Evolutionary conservation across 2,329 filamentous ascomycete genomes (phyloP).

Genomic region (Coniella lustricola): DNA sequence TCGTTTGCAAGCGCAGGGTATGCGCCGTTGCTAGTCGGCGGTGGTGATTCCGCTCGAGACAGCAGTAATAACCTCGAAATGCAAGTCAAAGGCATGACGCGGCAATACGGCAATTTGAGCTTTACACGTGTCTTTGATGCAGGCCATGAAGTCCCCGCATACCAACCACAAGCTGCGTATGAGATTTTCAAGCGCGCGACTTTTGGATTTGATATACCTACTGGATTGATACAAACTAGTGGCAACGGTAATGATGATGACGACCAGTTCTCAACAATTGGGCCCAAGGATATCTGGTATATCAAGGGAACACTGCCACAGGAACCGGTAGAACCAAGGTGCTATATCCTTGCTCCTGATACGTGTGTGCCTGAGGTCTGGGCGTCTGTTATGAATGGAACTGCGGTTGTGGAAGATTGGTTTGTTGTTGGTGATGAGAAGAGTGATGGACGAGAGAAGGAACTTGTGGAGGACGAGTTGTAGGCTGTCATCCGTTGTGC

Average conservation of each 20-base stretch:
- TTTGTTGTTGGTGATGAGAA: conserved; percentile 15
- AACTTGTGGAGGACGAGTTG: not conserved
- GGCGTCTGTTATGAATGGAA: conserved; percentile 15
- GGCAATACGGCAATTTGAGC: conserved; percentile 60
- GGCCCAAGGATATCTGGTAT: conserved; percentile 13
- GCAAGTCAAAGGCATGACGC: conserved; percentile 53
- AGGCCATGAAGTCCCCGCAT: conserved; percentile 49
- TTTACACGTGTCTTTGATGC: conserved; percentile 53
- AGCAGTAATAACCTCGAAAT: conserved; percentile 29
- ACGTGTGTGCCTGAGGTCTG: conserved; percentile 17
- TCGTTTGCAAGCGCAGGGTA: conserved; percentile 52
- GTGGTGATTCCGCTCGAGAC: no score
- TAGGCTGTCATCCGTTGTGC: not conserved
- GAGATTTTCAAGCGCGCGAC: conserved; percentile 41
- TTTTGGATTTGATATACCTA: conserved; percentile 14
- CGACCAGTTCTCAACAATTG: conserved; percentile 9
- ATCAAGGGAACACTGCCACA: conserved; percentile 13
- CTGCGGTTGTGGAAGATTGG: conserved; percentile 17
- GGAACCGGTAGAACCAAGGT: conserved; percentile 11
- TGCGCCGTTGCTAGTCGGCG: conserved; percentile 45
- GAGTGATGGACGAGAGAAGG: not conserved
- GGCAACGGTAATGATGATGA: not conserved
- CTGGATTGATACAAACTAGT: conserved; percentile 7
- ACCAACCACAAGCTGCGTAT: conserved; percentile 40
- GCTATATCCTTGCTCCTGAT: conserved; percentile 17